Evolutionary conservation across 257 asterid species (phyloP).

Genomic region (Lithospermum erythrorhizon): DNA sequence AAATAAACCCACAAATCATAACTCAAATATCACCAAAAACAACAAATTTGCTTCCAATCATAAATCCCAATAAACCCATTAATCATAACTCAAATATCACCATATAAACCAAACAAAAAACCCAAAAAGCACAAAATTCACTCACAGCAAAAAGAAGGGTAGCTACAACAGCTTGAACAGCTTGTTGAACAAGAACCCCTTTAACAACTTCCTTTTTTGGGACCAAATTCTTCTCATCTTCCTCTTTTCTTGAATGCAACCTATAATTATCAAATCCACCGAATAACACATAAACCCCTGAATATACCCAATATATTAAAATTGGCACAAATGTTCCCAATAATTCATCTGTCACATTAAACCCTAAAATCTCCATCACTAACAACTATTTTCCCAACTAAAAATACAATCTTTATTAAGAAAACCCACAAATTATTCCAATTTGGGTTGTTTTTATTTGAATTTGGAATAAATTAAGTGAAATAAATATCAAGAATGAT

Average conservation of each 20-base stretch:
- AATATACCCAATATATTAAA: constrained; percentile 67
- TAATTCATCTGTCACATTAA: not conserved
- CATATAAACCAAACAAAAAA: too few species aligned
- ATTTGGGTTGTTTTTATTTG: too few species aligned
- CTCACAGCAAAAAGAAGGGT: constrained; percentile 70
- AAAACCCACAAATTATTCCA: too few species aligned
- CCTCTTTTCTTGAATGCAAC: constrained; percentile 66
- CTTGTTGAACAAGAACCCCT: constrained; percentile 89
- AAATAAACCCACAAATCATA: too few species aligned
- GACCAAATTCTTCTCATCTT: constrained; percentile 86
- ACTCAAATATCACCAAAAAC: too few species aligned
- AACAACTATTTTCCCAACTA: too few species aligned
- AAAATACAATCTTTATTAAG: too few species aligned
- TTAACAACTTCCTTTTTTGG: constrained; percentile 59
- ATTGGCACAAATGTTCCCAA: constrained; percentile 37
- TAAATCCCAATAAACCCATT: too few species aligned
- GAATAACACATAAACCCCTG: constrained; percentile 57
- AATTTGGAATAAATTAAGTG: too few species aligned
- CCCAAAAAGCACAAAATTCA: not conserved
- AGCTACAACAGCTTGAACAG: constrained; percentile 77
- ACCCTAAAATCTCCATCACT: not conserved
- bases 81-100: too few species aligned
- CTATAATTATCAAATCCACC: constrained; percentile 63
- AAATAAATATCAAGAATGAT: too few species aligned
- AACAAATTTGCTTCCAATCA: too few species aligned